Conservation (phyloP, 2,329 filamentous ascomycete species). For the Colletotrichum sp. region DNA sequence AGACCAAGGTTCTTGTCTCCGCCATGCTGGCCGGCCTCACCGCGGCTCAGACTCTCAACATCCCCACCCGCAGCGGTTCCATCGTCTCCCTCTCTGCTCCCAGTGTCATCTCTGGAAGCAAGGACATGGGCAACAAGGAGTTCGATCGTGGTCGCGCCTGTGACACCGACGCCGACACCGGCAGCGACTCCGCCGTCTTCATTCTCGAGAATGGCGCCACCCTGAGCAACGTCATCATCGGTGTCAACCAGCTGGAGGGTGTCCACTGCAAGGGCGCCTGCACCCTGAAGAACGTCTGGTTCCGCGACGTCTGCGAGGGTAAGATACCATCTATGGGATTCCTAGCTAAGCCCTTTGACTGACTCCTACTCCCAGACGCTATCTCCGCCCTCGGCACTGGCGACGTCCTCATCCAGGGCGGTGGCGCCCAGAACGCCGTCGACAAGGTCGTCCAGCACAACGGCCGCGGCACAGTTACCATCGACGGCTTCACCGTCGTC, state of each 20-base stretch:
- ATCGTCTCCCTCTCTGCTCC: conserved; percentile 25
- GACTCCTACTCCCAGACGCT: not conserved
- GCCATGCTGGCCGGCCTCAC: conserved; percentile 11
- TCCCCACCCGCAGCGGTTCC: conserved; percentile 25
- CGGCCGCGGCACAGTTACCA: conserved; percentile 33
- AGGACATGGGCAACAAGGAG: conserved; percentile 25
- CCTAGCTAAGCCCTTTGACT: fast-evolving
- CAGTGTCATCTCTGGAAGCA: conserved; percentile 22
- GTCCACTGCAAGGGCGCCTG: conserved; percentile 56
- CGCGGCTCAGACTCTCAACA: conserved; percentile 27
- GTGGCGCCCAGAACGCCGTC: conserved; percentile 34
- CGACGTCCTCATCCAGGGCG: conserved; percentile 30
- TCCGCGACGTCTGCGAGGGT: conserved; percentile 43
- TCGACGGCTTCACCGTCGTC: conserved; percentile 39
- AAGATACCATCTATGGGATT: fast-evolving
- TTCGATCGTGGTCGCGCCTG: conserved; percentile 25
- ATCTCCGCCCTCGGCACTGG: conserved; percentile 17
- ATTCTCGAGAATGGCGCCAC: conserved; percentile 54
- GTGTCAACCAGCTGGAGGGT: conserved; percentile 53
- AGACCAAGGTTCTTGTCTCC: conserved; percentile 11
- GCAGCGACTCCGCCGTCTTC: conserved; percentile 49
- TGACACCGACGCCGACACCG: conserved; percentile 23
- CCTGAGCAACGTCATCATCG: conserved; percentile 59
- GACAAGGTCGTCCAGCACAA: conserved; percentile 41
- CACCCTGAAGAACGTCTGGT: conserved; percentile 43